Conservation (phyloP, 2,329 filamentous ascomycete species). For the Raffaelea deltoideospora region DNA sequence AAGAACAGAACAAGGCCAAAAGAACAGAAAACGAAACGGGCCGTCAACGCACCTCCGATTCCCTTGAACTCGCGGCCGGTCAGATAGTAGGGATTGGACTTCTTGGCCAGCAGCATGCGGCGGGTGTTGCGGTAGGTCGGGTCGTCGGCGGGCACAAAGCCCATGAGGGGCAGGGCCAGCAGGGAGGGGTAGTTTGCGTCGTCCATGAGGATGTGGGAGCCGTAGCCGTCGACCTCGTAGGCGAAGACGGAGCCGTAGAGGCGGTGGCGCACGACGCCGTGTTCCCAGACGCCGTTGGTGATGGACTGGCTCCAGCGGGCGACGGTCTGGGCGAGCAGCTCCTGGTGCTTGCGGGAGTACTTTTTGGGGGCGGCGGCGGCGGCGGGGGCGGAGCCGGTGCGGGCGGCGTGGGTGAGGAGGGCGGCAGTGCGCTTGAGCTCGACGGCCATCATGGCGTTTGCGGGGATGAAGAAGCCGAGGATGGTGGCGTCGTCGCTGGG, state of each 20-base stretch:
- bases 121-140: conserved; percentile 76
- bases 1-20: background rate
- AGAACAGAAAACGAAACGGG: no score
- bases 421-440: conserved; percentile 63
- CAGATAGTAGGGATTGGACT: conserved; percentile 80
- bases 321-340: conserved; percentile 37
- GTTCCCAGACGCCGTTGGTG: conserved; percentile 63
- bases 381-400: background rate
- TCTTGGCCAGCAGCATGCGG: conserved; percentile 54
- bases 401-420: conserved; percentile 41
- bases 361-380: no score
- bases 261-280: conserved; percentile 65
- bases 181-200: conserved; percentile 78
- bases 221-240: conserved; percentile 79
- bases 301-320: conserved; percentile 48
- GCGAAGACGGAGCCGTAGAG: conserved; percentile 69
- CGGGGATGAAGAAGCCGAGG: conserved; percentile 84
- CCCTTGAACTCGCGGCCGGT: conserved; percentile 63
- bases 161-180: conserved; percentile 62
- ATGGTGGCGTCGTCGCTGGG: conserved; percentile 93
- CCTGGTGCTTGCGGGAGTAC: conserved; percentile 32
- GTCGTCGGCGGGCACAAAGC: conserved; percentile 52
- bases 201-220: conserved; percentile 71
- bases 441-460: conserved; percentile 91
- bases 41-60: conserved; percentile 67